Percentiles rank a stretch among this genome's conserved stretches.
Evolutionary conservation across 441 rosid genomes (phyloP).

Genomic region (Capsella rubella): DNA sequence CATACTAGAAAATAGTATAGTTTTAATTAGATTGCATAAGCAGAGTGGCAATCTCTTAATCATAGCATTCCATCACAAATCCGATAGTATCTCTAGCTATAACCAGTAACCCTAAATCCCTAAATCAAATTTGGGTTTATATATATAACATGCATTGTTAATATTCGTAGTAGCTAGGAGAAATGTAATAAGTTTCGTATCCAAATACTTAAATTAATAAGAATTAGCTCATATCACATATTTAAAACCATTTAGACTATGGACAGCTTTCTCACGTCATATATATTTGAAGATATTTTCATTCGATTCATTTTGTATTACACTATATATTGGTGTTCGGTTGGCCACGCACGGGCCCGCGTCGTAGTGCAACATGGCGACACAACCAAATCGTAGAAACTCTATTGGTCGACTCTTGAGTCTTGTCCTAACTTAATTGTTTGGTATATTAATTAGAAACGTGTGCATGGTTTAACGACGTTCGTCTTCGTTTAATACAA

Average conservation of each 20-base stretch:
- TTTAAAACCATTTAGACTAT: too few species aligned
- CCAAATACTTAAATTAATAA: neutral
- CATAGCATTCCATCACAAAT: neutral
- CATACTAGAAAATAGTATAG: too few species aligned
- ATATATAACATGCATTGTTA: neutral
- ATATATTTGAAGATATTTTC: slow-evolving; percentile 33
- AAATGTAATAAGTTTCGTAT: slow-evolving; percentile 1
- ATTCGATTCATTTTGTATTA: neutral
- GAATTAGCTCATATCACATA: neutral
- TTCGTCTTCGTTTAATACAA: slow-evolving; percentile 25
- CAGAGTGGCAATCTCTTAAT: neutral
- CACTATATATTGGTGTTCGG: neutral
- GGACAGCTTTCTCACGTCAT: neutral
- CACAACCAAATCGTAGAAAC: slow-evolving; percentile 40
- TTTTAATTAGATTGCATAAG: neutral
- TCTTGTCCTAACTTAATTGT: slow-evolving; percentile 40
- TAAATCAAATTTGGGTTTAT: neutral
- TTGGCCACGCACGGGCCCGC: slow-evolving; percentile 13
- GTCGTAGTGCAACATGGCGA: slow-evolving; percentile 39
- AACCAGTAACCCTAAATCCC: too few species aligned
- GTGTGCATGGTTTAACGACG: slow-evolving; percentile 40
- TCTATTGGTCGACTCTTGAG: slow-evolving; percentile 24
- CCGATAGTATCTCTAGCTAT: neutral
- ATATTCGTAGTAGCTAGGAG: neutral
- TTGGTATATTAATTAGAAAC: slow-evolving; percentile 30